phyloP scores from a whole-genome alignment of 768 basidiomycete species.

The Polyporus arcularius region DNA sequence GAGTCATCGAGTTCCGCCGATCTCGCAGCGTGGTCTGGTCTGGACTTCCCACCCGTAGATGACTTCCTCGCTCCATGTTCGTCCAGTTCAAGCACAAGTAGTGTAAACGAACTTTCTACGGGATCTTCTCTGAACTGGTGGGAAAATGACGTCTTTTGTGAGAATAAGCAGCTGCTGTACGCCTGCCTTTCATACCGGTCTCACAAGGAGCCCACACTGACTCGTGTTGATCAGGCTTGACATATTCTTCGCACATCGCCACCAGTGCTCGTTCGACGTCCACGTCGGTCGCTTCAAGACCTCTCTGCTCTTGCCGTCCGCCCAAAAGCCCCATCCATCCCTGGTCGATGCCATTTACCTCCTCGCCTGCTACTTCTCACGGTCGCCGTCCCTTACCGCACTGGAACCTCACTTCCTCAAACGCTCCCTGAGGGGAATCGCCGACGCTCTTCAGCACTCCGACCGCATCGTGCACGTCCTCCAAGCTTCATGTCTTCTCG shows the following conservation, averaged over 20 bases:
- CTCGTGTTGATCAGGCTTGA: constrained; percentile 38
- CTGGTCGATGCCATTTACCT: constrained; percentile 64
- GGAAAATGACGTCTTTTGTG: constrained; percentile 31
- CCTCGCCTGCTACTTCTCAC: constrained; percentile 57
- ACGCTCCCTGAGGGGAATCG: constrained; percentile 51
- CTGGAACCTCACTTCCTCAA: constrained; percentile 52
- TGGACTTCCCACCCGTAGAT: constrained; percentile 11
- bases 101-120: constrained; percentile 8
- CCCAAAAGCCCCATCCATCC: constrained; percentile 51
- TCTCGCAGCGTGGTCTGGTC: constrained; percentile 4
- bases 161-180: constrained; percentile 42
- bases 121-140: constrained; percentile 21
- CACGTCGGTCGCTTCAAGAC: constrained; percentile 46
- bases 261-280: constrained; percentile 60
- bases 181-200: constrained; percentile 22
- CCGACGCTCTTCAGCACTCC: constrained; percentile 52
- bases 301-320: constrained; percentile 28
- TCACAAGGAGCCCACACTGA: constrained; percentile 4
- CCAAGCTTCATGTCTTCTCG: constrained; percentile 60
- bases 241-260: constrained; percentile 55
- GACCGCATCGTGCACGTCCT: constrained; percentile 60
- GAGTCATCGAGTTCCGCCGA: not conserved
- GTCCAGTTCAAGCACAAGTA: constrained; percentile 12
- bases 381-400: constrained; percentile 39
- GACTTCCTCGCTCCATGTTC: constrained; percentile 16